Percentiles rank a stretch among this genome's conserved stretches.
These are phyloP conservation scores for Saccharum spontaneum DNA, from an alignment of 176 grass and related monocot species.

Conservation along the genomic window DNA sequence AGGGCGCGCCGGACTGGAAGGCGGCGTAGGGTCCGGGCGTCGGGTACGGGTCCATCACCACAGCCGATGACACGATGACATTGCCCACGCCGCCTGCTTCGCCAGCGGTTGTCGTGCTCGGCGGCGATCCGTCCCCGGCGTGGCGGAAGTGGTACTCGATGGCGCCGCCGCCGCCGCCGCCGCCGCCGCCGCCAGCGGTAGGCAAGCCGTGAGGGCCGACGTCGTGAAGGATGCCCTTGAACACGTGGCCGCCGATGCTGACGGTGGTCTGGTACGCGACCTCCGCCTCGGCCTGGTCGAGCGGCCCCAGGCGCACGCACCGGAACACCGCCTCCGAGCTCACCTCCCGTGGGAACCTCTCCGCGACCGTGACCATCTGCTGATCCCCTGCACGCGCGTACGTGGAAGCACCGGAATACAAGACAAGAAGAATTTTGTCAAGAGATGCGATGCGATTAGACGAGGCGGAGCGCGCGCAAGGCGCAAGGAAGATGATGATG, in stretches of 20 bases:
- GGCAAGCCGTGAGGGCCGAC: constrained; percentile 53
- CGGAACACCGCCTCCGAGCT: constrained; percentile 90
- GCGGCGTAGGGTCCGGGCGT: constrained; percentile 58
- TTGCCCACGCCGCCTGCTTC: constrained; percentile 32
- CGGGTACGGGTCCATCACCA: constrained; percentile 85
- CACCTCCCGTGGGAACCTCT: constrained; percentile 75
- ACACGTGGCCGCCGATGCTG: constrained; percentile 86
- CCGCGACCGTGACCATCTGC: constrained; percentile 51
- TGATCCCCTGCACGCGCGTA: constrained; percentile 35
- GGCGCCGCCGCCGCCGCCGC: background rate
- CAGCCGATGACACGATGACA: constrained; percentile 63
- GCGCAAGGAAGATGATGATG: background rate
- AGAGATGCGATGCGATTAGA: background rate
- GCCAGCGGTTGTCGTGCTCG: constrained; percentile 33
- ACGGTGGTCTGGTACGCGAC: constrained; percentile 86
- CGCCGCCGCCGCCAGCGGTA: background rate
- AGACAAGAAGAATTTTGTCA: background rate
- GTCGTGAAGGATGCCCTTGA: constrained; percentile 93
- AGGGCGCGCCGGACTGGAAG: constrained; percentile 56
- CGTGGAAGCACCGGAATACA: background rate
- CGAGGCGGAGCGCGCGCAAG: background rate
- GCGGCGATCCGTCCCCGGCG: constrained; percentile 48
- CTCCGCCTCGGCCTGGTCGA: constrained; percentile 76
- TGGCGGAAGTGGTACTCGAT: constrained; percentile 54
- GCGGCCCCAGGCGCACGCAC: constrained; percentile 63